These are phyloP conservation scores for Scutellaria galericulata DNA, from an alignment of 257 asterid species.

Conservation along the genomic window DNA sequence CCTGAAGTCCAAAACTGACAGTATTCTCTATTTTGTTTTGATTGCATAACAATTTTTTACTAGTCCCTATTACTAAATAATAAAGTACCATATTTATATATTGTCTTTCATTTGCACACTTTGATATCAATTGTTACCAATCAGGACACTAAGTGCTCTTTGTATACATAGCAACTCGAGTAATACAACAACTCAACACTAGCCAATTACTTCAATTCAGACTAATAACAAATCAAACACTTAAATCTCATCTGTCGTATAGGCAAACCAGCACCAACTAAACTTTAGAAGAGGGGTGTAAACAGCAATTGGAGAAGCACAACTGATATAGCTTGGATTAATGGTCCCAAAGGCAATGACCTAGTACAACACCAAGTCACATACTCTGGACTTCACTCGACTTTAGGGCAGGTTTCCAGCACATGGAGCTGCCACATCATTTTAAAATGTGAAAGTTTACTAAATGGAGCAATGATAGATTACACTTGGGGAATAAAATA, in stretches of 20 bases:
- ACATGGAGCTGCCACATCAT: conserved; percentile 1
- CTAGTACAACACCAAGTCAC: conserved; percentile 11
- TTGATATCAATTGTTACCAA: not conserved
- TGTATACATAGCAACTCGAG: not conserved
- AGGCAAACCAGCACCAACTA: conserved; percentile 4
- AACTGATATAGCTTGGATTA: conserved; percentile 11
- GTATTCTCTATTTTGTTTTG: not conserved
- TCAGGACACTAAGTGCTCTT: not conserved
- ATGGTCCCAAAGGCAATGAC: conserved; percentile 8
- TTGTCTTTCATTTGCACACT: not conserved
- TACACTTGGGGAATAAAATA: not conserved
- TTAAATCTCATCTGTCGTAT: not conserved
- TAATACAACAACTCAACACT: not conserved
- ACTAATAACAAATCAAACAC: conserved; percentile 21
- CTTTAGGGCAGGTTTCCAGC: not conserved
- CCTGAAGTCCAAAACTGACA: not conserved
- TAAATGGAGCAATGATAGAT: not conserved
- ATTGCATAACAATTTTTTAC: conserved; percentile 11
- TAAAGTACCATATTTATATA: not conserved
- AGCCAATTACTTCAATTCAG: conserved; percentile 14
- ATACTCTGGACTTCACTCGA: not conserved
- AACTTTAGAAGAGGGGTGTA: not conserved
- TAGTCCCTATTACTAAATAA: not conserved
- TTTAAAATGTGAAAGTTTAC: conserved; percentile 1
- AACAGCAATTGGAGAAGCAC: conserved; percentile 1